These are phyloP conservation scores for Xanthoceras sorbifolium DNA, from an alignment of 345 rosid genomes.

Conservation along the genomic window DNA sequence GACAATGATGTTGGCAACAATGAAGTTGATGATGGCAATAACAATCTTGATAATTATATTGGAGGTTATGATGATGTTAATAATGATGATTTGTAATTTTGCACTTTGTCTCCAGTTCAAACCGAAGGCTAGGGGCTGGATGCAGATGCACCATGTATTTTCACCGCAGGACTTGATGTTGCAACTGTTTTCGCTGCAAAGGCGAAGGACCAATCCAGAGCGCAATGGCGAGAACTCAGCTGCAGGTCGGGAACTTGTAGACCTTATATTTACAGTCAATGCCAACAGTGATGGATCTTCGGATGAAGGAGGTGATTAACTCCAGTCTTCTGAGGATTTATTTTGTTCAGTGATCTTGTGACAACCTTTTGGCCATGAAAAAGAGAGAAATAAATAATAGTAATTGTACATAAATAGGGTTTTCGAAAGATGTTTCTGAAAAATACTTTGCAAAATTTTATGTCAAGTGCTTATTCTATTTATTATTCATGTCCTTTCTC, in stretches of 20 bases:
- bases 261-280: constrained; percentile 49
- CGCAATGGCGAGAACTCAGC: constrained; percentile 42
- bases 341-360: constrained; percentile 30
- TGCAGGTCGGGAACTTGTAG: constrained; percentile 46
- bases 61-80: constrained; percentile 27
- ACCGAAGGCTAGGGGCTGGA: constrained; percentile 59
- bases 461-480: neutral
- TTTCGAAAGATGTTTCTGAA: neutral
- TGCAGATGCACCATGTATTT: constrained; percentile 46
- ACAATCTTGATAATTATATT: constrained; percentile 15
- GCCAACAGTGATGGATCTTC: constrained; percentile 42
- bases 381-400: neutral
- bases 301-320: constrained; percentile 42
- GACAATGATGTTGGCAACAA: constrained; percentile 6
- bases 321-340: constrained; percentile 45
- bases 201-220: constrained; percentile 39
- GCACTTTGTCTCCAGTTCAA: constrained; percentile 61
- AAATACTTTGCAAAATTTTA: neutral
- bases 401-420: constrained; percentile 36
- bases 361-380: neutral
- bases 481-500: constrained; percentile 1
- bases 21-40: constrained; percentile 25
- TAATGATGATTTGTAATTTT: constrained; percentile 41
- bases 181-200: constrained; percentile 52
- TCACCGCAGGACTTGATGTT: constrained; percentile 53